These are phyloP conservation scores for Diversispora epigaea DNA, from an alignment of 192 early-diverging fungal species.

Conservation along the genomic window DNA sequence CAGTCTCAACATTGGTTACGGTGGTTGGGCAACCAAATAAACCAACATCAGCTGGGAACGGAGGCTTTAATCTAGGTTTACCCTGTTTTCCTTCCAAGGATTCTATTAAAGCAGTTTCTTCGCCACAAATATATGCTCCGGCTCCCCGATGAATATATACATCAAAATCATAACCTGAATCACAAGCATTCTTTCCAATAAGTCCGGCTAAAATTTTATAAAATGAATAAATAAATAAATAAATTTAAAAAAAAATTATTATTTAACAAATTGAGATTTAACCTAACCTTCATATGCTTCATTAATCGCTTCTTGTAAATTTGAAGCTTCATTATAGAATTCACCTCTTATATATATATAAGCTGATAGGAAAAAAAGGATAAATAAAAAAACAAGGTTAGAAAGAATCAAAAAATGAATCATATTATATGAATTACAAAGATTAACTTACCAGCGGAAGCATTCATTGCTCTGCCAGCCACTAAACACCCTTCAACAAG, in stretches of 20 bases:
- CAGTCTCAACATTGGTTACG: slow-evolving; percentile 99
- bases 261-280: background rate
- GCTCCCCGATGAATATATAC: slow-evolving; percentile 97
- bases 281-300: slow-evolving; percentile 82
- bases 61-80: slow-evolving; percentile 98
- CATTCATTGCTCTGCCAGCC: slow-evolving; percentile 95
- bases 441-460: slow-evolving; percentile 66
- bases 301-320: slow-evolving; percentile 91
- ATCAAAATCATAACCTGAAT: slow-evolving; percentile 94
- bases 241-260: slow-evolving; percentile 11
- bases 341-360: slow-evolving; percentile 98
- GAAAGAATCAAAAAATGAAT: background rate
- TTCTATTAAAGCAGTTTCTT: slow-evolving; percentile 88
- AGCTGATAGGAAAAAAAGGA: slow-evolving; percentile 46
- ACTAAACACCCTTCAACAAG: slow-evolving; percentile 95
- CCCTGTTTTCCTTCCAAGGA: slow-evolving; percentile 96
- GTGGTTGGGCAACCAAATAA: slow-evolving; percentile 99
- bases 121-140: slow-evolving; percentile 97
- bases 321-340: slow-evolving; percentile 94
- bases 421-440: no score
- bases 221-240: no score
- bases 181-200: slow-evolving; percentile 99
- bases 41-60: slow-evolving; percentile 98
- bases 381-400: background rate
- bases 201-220: slow-evolving; percentile 61